Evolutionary conservation across 148 eudicot genomes (phyloP), one percentile per base, ranked within the genome.

Genomic region (Talinum fruticosum): DNA sequence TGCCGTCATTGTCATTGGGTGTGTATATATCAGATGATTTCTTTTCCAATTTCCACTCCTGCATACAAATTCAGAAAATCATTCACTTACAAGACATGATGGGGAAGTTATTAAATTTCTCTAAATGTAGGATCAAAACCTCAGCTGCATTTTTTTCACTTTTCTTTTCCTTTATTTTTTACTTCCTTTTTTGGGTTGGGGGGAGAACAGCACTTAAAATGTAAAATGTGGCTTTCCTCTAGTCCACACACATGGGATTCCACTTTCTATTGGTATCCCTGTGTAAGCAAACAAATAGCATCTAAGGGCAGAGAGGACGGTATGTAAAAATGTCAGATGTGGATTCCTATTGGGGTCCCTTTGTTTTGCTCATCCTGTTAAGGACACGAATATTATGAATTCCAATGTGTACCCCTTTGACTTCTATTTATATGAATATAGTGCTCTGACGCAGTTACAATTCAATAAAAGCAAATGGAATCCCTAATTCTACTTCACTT

Each of bases 1-100:
- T 75, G 41, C 32, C 76, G 62, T 77, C 71, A 24, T 26, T 62
- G 59, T 79, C 87, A 21, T 76, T 82, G 18, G 86, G 85, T 38
- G 64, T 80, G 44, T 85, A 87, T 34, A 84, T 69, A 75, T 89
- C 85, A 30, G 90, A 82, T 59, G 90, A 83, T 77, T 81, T 86
- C 83, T 85, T 87, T 72, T 89, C 92, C 24, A 78, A 73, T 81
- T 80, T 84, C 81, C 86, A 80, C 34, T 87, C 90, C 93, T 89
- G 88, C 71, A 62, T 51, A 13, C 16, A 73, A 38, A 35, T 24
- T 51, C 41, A 18, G 30, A 49, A 18, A 61, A 54, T 21, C 3
- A 71, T n/a, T 62, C 57, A 78, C 28, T 14, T 19, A 23, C 19
- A 64, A 36, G 59, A 32, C 36, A 51, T 32, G 65, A 44, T 26